Conservation (phyloP, 2,329 filamentous ascomycete genomes). For the Apiospora aurea region DNA sequence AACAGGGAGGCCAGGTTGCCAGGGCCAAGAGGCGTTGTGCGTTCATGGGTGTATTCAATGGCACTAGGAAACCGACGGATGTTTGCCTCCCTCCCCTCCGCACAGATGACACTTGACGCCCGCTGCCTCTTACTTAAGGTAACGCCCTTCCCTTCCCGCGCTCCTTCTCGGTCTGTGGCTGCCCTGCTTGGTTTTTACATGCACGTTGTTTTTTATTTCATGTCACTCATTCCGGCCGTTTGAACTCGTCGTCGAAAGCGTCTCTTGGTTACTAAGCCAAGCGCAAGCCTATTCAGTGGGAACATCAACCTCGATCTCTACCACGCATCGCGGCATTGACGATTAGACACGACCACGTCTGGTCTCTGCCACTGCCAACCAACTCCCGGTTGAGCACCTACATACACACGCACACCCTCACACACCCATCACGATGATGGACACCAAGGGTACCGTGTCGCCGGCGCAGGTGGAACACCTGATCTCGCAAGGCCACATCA, state of each 20-base stretch:
- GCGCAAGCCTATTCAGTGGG: not conserved
- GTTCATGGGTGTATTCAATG: not conserved
- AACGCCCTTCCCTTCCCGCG: constrained; percentile 9
- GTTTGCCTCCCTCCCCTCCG: not conserved
- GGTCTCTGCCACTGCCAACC: not conserved
- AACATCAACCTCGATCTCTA: not conserved
- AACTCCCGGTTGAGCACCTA: not conserved
- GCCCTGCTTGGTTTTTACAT: not conserved
- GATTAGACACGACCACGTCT: not conserved
- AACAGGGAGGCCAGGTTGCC: not conserved
- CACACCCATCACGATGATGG: constrained; percentile 17
- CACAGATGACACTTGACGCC: not conserved
- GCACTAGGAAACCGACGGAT: not conserved
- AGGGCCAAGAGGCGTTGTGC: not conserved
- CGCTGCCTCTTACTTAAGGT: not conserved
- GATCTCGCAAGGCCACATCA: constrained; percentile 61
- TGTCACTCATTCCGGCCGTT: not conserved
- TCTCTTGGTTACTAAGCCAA: not conserved
- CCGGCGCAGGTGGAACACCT: constrained; percentile 55
- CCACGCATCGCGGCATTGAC: not conserved
- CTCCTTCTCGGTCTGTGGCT: not conserved
- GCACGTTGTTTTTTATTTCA: not conserved
- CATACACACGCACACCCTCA: not conserved
- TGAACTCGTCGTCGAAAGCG: not conserved
- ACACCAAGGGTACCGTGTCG: constrained; percentile 52